These are phyloP conservation scores for Gamarada debralockiae DNA, from an alignment of 495 filamentous ascomycete species.

Conservation along the genomic window DNA sequence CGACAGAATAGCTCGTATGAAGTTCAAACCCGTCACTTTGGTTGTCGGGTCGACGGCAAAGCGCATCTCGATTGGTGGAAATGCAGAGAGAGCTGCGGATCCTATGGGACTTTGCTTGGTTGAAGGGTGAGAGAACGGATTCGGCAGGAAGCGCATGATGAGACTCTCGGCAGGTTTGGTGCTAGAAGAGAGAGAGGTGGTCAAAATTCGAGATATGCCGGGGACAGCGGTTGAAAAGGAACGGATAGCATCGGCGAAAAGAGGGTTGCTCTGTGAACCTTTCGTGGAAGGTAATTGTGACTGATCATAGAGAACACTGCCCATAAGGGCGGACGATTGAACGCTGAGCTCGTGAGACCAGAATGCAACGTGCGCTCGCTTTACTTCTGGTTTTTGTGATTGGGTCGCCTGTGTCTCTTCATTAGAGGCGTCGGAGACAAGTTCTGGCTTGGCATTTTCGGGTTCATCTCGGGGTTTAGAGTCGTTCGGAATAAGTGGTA, in stretches of 20 bases:
- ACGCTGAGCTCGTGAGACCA: slow-evolving; percentile 1
- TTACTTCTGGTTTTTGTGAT: background rate
- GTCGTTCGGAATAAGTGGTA: background rate
- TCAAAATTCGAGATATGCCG: background rate
- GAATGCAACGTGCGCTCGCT: too few species aligned
- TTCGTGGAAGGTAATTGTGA: background rate
- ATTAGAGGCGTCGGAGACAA: background rate
- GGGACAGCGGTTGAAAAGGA: background rate
- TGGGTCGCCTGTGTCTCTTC: background rate
- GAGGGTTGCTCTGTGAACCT: background rate
- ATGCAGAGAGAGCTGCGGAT: slow-evolving; percentile 11
- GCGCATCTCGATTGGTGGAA: slow-evolving; percentile 24
- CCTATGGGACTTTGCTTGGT: slow-evolving; percentile 3
- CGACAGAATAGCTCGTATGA: slow-evolving; percentile 18
- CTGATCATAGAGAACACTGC: slow-evolving; percentile 5
- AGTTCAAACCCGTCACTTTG: slow-evolving; percentile 2
- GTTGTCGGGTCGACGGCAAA: slow-evolving; percentile 5
- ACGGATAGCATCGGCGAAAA: background rate
- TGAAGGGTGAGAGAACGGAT: slow-evolving; percentile 13
- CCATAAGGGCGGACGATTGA: slow-evolving; percentile 15
- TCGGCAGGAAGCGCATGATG: slow-evolving; percentile 21
- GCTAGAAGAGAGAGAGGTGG: background rate
- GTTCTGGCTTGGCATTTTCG: background rate
- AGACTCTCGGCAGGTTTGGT: background rate
- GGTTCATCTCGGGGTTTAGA: background rate